phyloP scores from a whole-genome alignment of 306 rosid species.

The Inga oerstediana region DNA sequence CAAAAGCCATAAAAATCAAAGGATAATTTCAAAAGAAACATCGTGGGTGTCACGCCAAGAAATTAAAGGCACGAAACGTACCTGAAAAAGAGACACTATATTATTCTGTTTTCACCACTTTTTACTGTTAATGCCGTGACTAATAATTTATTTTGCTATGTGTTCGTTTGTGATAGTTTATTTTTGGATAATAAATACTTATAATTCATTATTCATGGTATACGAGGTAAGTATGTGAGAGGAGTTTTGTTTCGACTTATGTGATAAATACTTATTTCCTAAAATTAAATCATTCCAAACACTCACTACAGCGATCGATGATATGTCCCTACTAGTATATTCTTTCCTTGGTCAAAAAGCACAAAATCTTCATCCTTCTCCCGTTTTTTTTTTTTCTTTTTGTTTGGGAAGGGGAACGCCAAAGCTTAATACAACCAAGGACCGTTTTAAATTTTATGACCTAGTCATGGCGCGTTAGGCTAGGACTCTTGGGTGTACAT shows the following conservation, averaged over 20 bases:
- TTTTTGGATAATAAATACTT: too few species aligned
- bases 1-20: not conserved
- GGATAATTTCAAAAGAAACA: not conserved
- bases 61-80: not conserved
- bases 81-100: not conserved
- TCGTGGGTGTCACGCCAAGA: not conserved
- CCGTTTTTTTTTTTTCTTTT: too few species aligned
- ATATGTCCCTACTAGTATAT: not conserved
- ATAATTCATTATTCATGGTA: too few species aligned
- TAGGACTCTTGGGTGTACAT: not conserved
- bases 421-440: not conserved
- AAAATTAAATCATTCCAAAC: too few species aligned
- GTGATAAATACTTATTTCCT: too few species aligned
- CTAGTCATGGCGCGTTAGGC: not conserved
- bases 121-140: not conserved
- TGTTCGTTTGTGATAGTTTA: too few species aligned
- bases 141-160: not conserved
- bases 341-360: not conserved
- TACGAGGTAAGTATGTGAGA: too few species aligned
- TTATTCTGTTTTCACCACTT: not conserved
- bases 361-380: not conserved
- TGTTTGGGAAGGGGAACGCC: too few species aligned
- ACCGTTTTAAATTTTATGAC: not conserved
- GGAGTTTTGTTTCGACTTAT: too few species aligned
- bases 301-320: too few species aligned